Conservation (phyloP, 1,284 basidiomycete species). For the Ceratorhiza oryzae-sativae region DNA sequence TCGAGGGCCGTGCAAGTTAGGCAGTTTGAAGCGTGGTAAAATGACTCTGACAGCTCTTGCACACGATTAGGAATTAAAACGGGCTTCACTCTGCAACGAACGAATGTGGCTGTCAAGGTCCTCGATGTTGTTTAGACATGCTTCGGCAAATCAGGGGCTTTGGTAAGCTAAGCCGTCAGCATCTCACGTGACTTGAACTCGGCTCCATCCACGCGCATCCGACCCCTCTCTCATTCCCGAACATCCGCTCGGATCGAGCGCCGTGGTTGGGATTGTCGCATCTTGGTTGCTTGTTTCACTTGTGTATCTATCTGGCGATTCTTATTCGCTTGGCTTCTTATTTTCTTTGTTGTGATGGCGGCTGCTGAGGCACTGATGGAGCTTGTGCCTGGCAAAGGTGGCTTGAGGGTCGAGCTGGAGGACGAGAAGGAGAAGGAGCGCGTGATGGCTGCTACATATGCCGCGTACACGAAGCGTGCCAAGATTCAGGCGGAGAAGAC, state of each 20-base stretch:
- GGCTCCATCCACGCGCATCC: conserved; percentile 26
- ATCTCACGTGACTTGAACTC: conserved; percentile 36
- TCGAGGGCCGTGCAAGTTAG: too few relatives aligned
- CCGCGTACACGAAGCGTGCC: conserved; percentile 33
- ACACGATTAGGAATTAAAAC: too few relatives aligned
- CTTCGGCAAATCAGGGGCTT: not conserved
- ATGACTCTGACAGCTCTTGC: too few relatives aligned
- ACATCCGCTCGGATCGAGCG: not conserved
- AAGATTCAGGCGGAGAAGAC: conserved; percentile 56
- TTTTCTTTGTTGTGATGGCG: conserved; percentile 12
- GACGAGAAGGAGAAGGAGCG: conserved; percentile 28
- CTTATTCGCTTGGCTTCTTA: not conserved
- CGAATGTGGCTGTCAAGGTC: too few relatives aligned
- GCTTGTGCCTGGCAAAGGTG: conserved; percentile 20
- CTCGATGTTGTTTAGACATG: not conserved
- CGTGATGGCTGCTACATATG: conserved; percentile 37
- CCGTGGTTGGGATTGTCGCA: not conserved
- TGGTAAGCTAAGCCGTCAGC: conserved; percentile 17
- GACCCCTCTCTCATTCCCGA: not conserved
- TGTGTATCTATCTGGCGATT: not conserved
- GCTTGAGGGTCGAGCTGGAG: not conserved
- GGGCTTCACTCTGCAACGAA: too few relatives aligned
- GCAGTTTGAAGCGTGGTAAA: too few relatives aligned
- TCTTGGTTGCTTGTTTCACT: not conserved
- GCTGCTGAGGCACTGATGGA: conserved; percentile 36